Conservation (phyloP, 371 early-diverging fungal species). For the Syncephalastrum monosporum region DNA sequence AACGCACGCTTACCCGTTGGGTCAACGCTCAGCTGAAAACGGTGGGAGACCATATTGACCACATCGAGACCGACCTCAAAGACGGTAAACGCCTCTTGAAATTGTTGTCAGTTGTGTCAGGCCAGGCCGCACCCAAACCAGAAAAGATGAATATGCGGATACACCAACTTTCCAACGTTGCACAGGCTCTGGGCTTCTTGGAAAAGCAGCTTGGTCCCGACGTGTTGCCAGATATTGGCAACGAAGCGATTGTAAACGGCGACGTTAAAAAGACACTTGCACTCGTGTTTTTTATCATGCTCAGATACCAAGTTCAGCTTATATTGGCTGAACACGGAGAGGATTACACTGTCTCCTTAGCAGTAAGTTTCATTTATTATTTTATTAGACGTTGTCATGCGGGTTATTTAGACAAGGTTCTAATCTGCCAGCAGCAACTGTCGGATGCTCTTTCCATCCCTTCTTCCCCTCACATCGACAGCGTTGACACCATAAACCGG, state of each 20-base stretch:
- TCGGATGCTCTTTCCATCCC: too few relatives aligned
- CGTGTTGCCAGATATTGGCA: slow-evolving; percentile 74
- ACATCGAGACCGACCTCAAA: slow-evolving; percentile 60
- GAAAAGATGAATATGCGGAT: slow-evolving; percentile 71
- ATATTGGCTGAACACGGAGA: slow-evolving; percentile 48
- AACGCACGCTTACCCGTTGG: slow-evolving; percentile 82
- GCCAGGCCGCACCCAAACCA: slow-evolving; percentile 53
- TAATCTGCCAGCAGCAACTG: not conserved
- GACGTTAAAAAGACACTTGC: slow-evolving; percentile 85
- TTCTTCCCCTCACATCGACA: too few relatives aligned
- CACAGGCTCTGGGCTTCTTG: slow-evolving; percentile 69
- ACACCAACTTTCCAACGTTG: slow-evolving; percentile 80
- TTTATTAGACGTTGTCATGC: not conserved
- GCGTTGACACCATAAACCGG: too few relatives aligned
- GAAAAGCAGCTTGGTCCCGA: slow-evolving; percentile 61
- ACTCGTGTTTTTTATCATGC: slow-evolving; percentile 80
- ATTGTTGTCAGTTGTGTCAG: slow-evolving; percentile 58
- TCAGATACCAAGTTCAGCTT: slow-evolving; percentile 66
- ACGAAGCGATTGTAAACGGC: slow-evolving; percentile 84
- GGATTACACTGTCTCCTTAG: slow-evolving; percentile 30
- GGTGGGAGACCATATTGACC: slow-evolving; percentile 34
- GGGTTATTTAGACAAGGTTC: not conserved
- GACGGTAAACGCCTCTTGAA: slow-evolving; percentile 65
- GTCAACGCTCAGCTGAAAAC: slow-evolving; percentile 70
- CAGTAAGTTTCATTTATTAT: slow-evolving; percentile 23